Evolutionary conservation across 2,329 filamentous ascomycete genomes (phyloP), one percentile per base, ranked within the genome.

Genomic region (Fusarium hostae): DNA sequence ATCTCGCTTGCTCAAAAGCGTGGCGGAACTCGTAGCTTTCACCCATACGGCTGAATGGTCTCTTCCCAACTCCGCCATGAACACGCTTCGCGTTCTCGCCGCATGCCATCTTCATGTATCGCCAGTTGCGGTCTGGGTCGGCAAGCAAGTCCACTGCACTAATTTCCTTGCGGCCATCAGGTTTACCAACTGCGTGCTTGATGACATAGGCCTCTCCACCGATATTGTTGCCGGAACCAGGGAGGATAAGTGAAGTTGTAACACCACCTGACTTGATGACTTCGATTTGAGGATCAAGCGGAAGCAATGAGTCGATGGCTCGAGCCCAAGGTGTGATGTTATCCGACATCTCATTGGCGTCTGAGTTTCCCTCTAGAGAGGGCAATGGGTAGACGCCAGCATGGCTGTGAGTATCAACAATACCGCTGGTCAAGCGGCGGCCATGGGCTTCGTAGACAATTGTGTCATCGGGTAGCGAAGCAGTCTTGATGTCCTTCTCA

Each of bases 61-160:
- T 82, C 56, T 85, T 83, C 28, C 88, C 88, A 8, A 81, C 75
- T 48, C 82, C 83, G 13, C 89, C 89, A 66, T 92, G 91, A 1
- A 89, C 81, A 2, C 85, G 81, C 81, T 92, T 92, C 3, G 90
- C 83, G 73, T 93, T 93, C 80, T 93, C 91, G 39, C 91, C 91
- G 70, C 90, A 93, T 0, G 91, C 91, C 90, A 93, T 93, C 82
- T 93, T 93, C 85, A 93, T 91, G 78, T 91, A 93, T 24, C 91
- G 85, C 87, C 90, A 91, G 66, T 83, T 87, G 26, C 84, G 84
- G 44, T 91, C 89, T 1, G 90, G 90, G 56, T 92, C 89, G 2
- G 91, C 90, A 13, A 92, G 83, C 82, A 92, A 85, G 71, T 91
- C 88, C 28, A 84, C 81, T 5, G 87, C 88, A 58, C 89, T 91